Evolutionary conservation across 163 green algal species (phyloP), one percentile per base, ranked within the genome.

Genomic region (Coccomyxa subellipsoidea): DNA sequence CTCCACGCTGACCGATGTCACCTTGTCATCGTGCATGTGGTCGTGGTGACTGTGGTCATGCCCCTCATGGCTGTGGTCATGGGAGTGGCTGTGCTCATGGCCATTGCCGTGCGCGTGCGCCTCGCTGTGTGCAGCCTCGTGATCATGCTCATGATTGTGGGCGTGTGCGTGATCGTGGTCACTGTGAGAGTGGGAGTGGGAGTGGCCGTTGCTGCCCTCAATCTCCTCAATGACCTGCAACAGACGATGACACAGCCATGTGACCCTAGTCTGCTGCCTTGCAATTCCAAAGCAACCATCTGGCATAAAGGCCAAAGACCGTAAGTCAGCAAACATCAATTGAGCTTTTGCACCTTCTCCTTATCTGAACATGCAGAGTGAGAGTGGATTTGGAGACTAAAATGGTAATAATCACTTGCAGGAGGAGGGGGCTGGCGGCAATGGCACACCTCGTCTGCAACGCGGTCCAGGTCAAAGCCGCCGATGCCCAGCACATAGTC

Each of bases 401-500:
- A 66, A 18, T 66, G 47, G 47, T 66, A 66, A 66, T 18, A 66
- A 29, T 18, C 18, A 18, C 47, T 66, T 66, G 47, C 18, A 66
- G 47, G 12, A 66, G 12, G 47, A 12, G 12, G 18, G 18, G 47
- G 47, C 47, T 66, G 18, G 12, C 12, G 18, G 12, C 69, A 29
- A 29, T 29, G 12, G 34, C 85, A 38, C 39, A 89, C 71, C 69
- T 85, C 80, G 12, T 92, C 87, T 32, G 88, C 84, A 32, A 96
- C 85, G 23, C 87, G 91, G 10, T 94, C 85, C 27, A 98, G 85
- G 81, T 99, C 94, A 86, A 98, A 99, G 25, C 96, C 96, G n/a
- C 94, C 94, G 40, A 98, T 84, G 31, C 93, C 94, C n/a, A 99
- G 79, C 66, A 98, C 90, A 78, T 96, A 97, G 47, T 97, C 93